Evolutionary conservation across 2,329 filamentous ascomycete species (phyloP).

Genomic region (Fusarium torulosum): DNA sequence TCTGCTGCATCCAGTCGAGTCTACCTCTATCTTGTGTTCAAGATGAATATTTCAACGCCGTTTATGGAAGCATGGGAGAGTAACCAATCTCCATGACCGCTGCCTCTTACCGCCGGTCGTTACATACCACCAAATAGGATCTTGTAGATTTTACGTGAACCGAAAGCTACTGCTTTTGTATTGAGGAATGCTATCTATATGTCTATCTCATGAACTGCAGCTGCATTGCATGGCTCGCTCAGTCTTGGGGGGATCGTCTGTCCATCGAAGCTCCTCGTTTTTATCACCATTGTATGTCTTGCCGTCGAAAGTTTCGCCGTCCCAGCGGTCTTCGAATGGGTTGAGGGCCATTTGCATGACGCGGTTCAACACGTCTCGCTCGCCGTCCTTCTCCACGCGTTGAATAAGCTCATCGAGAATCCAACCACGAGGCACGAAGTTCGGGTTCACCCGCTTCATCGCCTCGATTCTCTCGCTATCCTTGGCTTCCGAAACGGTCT

Average conservation of each 20-base stretch:
- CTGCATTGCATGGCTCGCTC: constrained; percentile 92
- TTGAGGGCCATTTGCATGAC: constrained; percentile 86
- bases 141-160: constrained; percentile 16
- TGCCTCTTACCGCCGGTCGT: constrained; percentile 82
- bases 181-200: constrained; percentile 1
- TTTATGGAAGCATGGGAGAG: constrained; percentile 79
- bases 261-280: constrained; percentile 85
- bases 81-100: constrained; percentile 68
- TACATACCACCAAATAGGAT: constrained; percentile 61
- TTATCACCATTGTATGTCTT: constrained; percentile 68
- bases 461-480: constrained; percentile 74
- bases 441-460: constrained; percentile 93
- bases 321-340: constrained; percentile 87
- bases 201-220: constrained; percentile 79
- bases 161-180: background rate
- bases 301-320: constrained; percentile 61
- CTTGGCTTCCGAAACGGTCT: constrained; percentile 52
- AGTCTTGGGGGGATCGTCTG: constrained; percentile 83
- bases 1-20: constrained; percentile 68
- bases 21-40: constrained; percentile 80
- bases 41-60: constrained; percentile 71
- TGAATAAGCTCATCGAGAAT: constrained; percentile 93
- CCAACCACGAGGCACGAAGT: constrained; percentile 92
- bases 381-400: constrained; percentile 85
- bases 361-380: constrained; percentile 80